Evolutionary conservation across 345 rosid species (phyloP), one percentile per base, ranked within the genome.

Genomic region (Cardamine occulta): DNA sequence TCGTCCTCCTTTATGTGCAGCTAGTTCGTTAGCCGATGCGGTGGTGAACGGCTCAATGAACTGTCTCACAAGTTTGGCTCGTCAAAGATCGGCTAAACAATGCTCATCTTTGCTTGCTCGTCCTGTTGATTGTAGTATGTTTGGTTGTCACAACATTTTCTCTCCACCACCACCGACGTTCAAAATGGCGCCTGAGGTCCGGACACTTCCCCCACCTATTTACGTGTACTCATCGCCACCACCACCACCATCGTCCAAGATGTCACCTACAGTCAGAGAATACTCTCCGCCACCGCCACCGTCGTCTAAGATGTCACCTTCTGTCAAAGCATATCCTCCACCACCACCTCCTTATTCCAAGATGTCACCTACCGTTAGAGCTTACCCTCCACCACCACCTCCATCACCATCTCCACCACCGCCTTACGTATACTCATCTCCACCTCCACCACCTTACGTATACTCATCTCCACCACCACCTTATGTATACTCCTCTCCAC

Each of bases 61-160:
- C 12, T 88, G 93, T 47, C 74, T 90, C 73, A 31, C 81, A 6
- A 86, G 86, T 0, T 76, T 85, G 86, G 35, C 21, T 34, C 57
- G 62, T 40, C 91, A 90, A 74, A 81, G 86, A 82, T 83, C 91
- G n/a, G 67, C 65, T 21, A 58, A 51, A 60, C 86, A 88, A 28
- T 90, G 93, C 68, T 83, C 84, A 31, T 86, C 91, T 2, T 11
- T 37, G 37, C 83, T 80, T 35, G 89, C 91, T 1, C 80, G 75
- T 4, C 88, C 88, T 35, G 89, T 80, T 42, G 88, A 88, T 66
- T 90, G 93, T 63, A 79, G 83, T 57, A 84, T 76, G 76, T 85
- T 88, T 51, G 80, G 84, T 73, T 90, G 89, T 45, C 5, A 6
- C 32, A 79, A 79, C 61, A 74, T 79, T 3, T 58, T 63, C 28